Conservation (phyloP, 148 eudicot species). For the Vaccinium darrowii region DNA sequence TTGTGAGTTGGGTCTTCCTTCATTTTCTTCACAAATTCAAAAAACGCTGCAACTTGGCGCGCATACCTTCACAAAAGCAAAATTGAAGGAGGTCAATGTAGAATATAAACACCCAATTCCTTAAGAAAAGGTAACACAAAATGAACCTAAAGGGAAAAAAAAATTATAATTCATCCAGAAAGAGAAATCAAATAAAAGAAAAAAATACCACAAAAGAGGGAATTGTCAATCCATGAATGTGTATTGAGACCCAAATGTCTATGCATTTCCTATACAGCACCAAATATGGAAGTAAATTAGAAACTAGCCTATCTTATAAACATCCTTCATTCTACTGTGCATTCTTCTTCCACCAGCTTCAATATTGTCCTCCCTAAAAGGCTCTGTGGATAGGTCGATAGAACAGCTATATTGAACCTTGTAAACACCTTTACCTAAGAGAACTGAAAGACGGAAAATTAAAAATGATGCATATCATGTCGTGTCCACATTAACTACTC, state of each 20-base stretch:
- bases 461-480: not conserved
- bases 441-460: not conserved
- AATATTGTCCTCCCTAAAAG: not conserved
- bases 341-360: not conserved
- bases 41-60: slow-evolving; percentile 83
- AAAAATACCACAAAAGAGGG: not conserved
- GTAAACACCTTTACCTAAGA: not conserved
- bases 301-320: slow-evolving; percentile 2
- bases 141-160: not conserved
- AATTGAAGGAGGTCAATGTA: not conserved
- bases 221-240: not conserved
- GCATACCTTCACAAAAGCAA: slow-evolving; percentile 62
- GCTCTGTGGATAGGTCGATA: not conserved
- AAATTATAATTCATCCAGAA: not conserved
- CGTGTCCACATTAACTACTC: not conserved
- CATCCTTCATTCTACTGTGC: not conserved
- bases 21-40: slow-evolving; percentile 75
- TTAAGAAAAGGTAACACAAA: not conserved
- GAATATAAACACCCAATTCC: not conserved
- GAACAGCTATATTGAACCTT: not conserved
- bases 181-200: not conserved
- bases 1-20: slow-evolving; percentile 47
- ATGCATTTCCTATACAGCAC: not conserved
- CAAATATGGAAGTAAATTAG: not conserved
- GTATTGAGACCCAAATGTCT: not conserved